Evolutionary conservation across 2,329 filamentous ascomycete genomes (phyloP).

Genomic region (Cryphonectria radicalis): DNA sequence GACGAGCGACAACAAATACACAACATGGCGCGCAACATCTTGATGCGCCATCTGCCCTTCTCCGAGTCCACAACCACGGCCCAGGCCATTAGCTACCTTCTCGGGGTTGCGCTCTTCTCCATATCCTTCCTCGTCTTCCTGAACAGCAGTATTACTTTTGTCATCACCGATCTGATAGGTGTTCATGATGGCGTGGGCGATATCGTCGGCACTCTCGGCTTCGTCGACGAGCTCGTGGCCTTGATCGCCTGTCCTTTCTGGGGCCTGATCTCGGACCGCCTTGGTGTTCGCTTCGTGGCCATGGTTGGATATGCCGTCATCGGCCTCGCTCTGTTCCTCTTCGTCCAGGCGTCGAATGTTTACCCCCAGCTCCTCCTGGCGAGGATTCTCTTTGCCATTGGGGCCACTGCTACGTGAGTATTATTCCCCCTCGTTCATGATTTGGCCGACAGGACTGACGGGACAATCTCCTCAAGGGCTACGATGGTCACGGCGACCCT

Average conservation of each 20-base stretch:
- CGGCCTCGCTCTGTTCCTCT: constrained; percentile 73
- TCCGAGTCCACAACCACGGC: constrained; percentile 61
- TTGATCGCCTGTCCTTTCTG: constrained; percentile 79
- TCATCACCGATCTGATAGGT: constrained; percentile 81
- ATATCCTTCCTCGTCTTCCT: constrained; percentile 91
- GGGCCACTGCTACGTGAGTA: constrained; percentile 80
- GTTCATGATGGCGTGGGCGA: constrained; percentile 75
- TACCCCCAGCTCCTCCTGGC: constrained; percentile 88
- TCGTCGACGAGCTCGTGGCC: constrained; percentile 82
- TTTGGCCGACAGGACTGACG: constrained; percentile 9
- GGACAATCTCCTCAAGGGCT: constrained; percentile 48
- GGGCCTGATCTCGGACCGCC: constrained; percentile 76
- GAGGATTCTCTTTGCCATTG: constrained; percentile 84
- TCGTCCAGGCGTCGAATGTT: constrained; percentile 84
- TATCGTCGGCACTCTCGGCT: constrained; percentile 82
- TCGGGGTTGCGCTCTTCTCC: constrained; percentile 82
- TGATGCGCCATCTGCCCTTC: constrained; percentile 60
- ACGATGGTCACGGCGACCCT: constrained; percentile 98
- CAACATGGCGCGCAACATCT: constrained; percentile 30
- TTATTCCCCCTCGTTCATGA: not conserved
- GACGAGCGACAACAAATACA: constrained; percentile 1
- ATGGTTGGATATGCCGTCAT: constrained; percentile 84
- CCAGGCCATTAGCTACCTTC: constrained; percentile 75
- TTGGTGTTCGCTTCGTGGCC: constrained; percentile 74
- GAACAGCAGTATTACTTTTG: constrained; percentile 82